phyloP scores from a whole-genome alignment of 2,329 filamentous ascomycete genomes.

The Ceratocystis huliohia region DNA sequence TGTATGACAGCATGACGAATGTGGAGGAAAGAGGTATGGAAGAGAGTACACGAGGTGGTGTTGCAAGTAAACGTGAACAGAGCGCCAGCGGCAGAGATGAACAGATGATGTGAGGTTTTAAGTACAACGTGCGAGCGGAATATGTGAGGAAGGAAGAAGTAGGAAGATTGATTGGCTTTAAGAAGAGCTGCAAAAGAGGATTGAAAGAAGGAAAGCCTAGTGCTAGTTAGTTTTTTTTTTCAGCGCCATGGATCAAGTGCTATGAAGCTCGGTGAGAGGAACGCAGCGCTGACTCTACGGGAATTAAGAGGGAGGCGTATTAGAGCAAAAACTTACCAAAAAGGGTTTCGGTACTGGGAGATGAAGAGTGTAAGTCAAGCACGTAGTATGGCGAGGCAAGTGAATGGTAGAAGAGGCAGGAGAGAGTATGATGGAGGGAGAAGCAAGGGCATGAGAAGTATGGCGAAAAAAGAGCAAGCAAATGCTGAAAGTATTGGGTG shows the following conservation, averaged over 20 bases:
- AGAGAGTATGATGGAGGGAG: background rate
- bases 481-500: background rate
- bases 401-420: background rate
- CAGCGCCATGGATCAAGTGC: background rate
- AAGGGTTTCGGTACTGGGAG: background rate
- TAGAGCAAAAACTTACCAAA: background rate
- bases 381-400: background rate
- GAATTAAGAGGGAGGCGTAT: background rate
- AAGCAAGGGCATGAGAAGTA: background rate
- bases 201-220: background rate
- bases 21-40: background rate
- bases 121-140: background rate
- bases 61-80: background rate
- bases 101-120: background rate
- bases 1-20: slow-evolving; percentile 39
- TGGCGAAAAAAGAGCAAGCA: too few relatives aligned
- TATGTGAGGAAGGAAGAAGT: background rate
- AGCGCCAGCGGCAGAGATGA: background rate
- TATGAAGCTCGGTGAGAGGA: background rate
- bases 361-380: background rate
- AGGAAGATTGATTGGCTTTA: background rate
- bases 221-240: slow-evolving; percentile 4
- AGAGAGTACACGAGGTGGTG: background rate
- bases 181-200: background rate
- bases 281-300: background rate